Evolutionary conservation across 352 stramenopile species (phyloP).

Genomic region (Phytophthora colocasiae): DNA sequence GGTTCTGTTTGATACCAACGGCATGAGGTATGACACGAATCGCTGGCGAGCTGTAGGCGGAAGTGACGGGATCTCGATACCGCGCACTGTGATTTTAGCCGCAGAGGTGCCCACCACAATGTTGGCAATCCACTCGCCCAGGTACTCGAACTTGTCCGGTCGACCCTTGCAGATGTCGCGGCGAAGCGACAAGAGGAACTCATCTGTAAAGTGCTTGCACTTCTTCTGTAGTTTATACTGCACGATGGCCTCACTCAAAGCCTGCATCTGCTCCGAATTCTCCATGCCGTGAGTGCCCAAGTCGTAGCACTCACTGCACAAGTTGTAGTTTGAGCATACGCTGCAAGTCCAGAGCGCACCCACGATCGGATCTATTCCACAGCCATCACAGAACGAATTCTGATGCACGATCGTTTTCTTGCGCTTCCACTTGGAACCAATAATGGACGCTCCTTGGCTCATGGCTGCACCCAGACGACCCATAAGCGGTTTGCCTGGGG

Average conservation of each 20-base stretch:
- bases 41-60: conserved; percentile 59
- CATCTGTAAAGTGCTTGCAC: conserved; percentile 79
- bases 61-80: conserved; percentile 81
- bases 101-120: conserved; percentile 74
- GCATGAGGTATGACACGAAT: conserved; percentile 82
- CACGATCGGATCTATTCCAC: conserved; percentile 70
- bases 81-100: conserved; percentile 80
- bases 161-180: conserved; percentile 83
- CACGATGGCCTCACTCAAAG: conserved; percentile 73
- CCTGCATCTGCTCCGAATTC: conserved; percentile 71
- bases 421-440: conserved; percentile 71
- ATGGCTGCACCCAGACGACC: conserved; percentile 68
- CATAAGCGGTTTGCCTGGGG: conserved; percentile 45
- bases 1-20: conserved; percentile 78
- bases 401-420: conserved; percentile 72
- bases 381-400: conserved; percentile 77
- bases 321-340: conserved; percentile 72
- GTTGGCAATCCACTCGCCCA: conserved; percentile 81
- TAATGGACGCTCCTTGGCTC: conserved; percentile 64
- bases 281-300: conserved; percentile 78
- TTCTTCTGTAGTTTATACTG: conserved; percentile 76
- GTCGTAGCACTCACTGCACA: conserved; percentile 80
- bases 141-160: conserved; percentile 85
- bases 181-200: conserved; percentile 77
- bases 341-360: conserved; percentile 77